Conservation (phyloP, 2,329 filamentous ascomycete species). For the Exophiala lecanii-corni region DNA sequence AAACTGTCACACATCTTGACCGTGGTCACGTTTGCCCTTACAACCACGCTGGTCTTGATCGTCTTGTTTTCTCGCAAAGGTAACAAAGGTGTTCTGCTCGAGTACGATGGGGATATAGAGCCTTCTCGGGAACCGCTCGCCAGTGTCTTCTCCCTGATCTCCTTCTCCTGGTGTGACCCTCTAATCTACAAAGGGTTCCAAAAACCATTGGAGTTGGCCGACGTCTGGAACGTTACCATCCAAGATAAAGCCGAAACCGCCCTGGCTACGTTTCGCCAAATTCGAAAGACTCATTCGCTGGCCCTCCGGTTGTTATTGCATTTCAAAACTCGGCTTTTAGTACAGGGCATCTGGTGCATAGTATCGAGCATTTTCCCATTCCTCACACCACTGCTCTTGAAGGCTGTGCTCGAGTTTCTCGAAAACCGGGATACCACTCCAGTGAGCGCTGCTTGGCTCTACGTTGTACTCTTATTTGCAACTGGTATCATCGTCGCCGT, state of each 20-base stretch:
- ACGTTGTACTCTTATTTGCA: conserved; percentile 82
- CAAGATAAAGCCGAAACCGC: conserved; percentile 82
- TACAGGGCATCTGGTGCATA: conserved; percentile 75
- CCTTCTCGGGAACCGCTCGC: conserved; percentile 83
- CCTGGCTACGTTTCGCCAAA: conserved; percentile 74
- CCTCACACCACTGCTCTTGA: conserved; percentile 82
- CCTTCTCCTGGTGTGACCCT: conserved; percentile 85
- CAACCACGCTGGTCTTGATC: conserved; percentile 68
- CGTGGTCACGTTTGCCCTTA: conserved; percentile 69
- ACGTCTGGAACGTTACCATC: conserved; percentile 87
- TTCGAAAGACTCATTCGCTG: conserved; percentile 75
- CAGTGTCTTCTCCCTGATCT: conserved; percentile 80
- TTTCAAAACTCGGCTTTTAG: conserved; percentile 70
- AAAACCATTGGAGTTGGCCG: conserved; percentile 72
- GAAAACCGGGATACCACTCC: conserved; percentile 73
- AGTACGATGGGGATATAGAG: conserved; percentile 83
- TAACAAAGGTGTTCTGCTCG: conserved; percentile 80
- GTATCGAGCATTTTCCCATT: conserved; percentile 82
- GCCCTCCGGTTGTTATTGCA: conserved; percentile 77
- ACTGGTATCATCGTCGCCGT: conserved; percentile 78
- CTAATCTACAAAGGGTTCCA: conserved; percentile 88
- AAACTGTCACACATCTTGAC: conserved; percentile 58
- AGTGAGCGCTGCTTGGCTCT: conserved; percentile 88
- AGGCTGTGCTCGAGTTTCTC: conserved; percentile 90
- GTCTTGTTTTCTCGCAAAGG: conserved; percentile 81